Evolutionary conservation across 495 filamentous ascomycete genomes (phyloP).

Genomic region (Talaromyces wortmannii): DNA sequence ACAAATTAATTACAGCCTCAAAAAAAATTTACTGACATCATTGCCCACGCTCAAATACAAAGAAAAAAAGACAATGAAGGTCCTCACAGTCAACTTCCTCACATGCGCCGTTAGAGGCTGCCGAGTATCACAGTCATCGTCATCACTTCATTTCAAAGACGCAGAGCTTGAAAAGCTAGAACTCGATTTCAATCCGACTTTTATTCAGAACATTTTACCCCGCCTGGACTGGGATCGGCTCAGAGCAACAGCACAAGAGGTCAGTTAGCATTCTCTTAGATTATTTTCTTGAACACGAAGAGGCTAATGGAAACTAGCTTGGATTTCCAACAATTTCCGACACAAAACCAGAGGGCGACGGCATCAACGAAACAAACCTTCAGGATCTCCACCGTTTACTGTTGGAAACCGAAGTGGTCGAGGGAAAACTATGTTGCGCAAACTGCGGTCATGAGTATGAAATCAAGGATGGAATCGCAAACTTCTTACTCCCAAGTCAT

Average conservation of each 20-base stretch:
- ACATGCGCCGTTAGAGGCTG: constrained; percentile 93
- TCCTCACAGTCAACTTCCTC: constrained; percentile 94
- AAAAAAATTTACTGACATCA: background rate
- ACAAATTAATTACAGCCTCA: background rate
- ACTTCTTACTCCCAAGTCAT: constrained; percentile 91
- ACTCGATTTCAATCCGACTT: constrained; percentile 67
- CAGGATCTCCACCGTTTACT: constrained; percentile 75
- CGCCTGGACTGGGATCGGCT: constrained; percentile 85
- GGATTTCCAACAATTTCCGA: constrained; percentile 74
- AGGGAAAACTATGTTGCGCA: constrained; percentile 84
- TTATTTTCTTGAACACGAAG: background rate
- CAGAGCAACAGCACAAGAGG: constrained; percentile 68
- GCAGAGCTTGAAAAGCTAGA: constrained; percentile 82
- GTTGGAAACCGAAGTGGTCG: constrained; percentile 81
- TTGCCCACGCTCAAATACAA: too few species aligned
- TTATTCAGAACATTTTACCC: constrained; percentile 76
- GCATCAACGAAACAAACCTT: constrained; percentile 56
- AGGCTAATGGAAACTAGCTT: constrained; percentile 42
- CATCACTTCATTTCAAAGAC: constrained; percentile 85
- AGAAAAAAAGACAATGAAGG: constrained; percentile 58
- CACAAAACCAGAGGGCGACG: constrained; percentile 53
- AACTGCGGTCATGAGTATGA: constrained; percentile 90
- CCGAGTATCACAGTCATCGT: constrained; percentile 68
- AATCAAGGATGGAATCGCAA: constrained; percentile 91
- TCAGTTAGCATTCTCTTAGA: constrained; percentile 27